These are phyloP conservation scores for Acanthamoeba divionensis DNA, from an alignment of 208 protist species.

Conservation along the genomic window DNA sequence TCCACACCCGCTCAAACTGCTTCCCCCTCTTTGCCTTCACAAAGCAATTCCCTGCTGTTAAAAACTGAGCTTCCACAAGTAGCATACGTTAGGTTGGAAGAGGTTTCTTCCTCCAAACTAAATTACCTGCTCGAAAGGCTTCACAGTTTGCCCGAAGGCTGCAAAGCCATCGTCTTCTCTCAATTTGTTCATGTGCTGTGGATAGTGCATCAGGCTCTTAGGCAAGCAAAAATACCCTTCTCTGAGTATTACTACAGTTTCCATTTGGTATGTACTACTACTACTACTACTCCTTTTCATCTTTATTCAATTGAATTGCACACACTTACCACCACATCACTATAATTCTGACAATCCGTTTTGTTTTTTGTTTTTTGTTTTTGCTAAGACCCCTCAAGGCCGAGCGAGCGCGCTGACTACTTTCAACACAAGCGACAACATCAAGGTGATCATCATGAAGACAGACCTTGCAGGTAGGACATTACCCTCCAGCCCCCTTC, in stretches of 20 bases:
- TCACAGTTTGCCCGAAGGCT: neutral
- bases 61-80: neutral
- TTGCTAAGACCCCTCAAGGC: neutral
- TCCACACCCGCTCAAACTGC: neutral
- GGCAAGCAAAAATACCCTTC: neutral
- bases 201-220: conserved; percentile 27
- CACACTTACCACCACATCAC: no score
- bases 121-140: conserved; percentile 53
- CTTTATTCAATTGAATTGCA: conserved; percentile 13
- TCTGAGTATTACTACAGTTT: conserved; percentile 15
- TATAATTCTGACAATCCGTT: no score
- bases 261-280: neutral
- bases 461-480: conserved; percentile 57
- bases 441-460: conserved; percentile 66
- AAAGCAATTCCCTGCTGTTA: neutral
- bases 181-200: conserved; percentile 58
- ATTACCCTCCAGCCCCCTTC: neutral
- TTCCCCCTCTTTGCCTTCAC: neutral
- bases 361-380: neutral
- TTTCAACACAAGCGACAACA: conserved; percentile 57
- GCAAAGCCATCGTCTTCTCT: conserved; percentile 64
- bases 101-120: conserved; percentile 55
- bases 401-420: conserved; percentile 24
- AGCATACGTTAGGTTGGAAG: neutral
- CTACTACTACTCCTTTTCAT: no score